phyloP scores from a whole-genome alignment of 345 rosid species.

The Salix brachista region DNA sequence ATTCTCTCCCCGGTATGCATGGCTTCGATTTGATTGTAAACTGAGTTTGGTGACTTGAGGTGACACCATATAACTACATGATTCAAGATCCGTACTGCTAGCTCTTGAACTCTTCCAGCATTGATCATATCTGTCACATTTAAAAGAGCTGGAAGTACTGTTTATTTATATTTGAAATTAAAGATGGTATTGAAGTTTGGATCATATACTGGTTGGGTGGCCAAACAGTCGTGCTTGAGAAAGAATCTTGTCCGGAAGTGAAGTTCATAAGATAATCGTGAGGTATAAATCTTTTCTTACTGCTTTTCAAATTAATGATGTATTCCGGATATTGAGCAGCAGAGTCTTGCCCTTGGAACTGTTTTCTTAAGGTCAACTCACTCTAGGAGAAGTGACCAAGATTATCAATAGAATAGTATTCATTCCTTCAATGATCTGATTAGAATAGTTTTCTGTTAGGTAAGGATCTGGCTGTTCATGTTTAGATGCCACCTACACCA shows the following conservation, averaged over 20 bases:
- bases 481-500: neutral
- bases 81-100: too few species aligned
- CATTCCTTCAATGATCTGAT: conserved; percentile 2
- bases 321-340: neutral
- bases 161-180: too few species aligned
- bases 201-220: too few species aligned
- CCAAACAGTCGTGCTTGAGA: neutral
- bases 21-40: neutral
- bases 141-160: too few species aligned
- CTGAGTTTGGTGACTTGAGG: too few species aligned
- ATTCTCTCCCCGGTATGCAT: neutral
- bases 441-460: conserved; percentile 21
- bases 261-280: neutral
- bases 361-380: neutral
- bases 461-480: conserved; percentile 17
- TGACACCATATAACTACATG: neutral
- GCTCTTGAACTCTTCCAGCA: neutral
- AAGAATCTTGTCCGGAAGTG: neutral
- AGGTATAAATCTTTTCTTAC: neutral
- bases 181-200: too few species aligned
- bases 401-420: neutral
- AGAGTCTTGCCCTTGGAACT: neutral
- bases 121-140: neutral
- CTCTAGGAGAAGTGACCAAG: conserved; percentile 1
- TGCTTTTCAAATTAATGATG: neutral